phyloP scores from a whole-genome alignment of 1,139 yeast species.

The Geotrichum reessii region DNA sequence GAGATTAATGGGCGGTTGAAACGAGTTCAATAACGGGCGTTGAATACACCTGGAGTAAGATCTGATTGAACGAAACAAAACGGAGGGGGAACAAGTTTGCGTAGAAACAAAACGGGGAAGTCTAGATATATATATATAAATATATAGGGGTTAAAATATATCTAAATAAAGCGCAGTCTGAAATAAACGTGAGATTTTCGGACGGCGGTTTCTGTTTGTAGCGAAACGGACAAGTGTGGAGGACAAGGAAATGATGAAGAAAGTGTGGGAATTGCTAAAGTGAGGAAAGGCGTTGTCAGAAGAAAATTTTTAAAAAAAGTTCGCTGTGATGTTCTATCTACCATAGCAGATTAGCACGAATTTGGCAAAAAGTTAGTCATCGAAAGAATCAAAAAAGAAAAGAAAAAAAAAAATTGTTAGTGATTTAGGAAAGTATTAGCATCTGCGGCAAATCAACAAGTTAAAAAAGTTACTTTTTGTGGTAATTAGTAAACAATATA shows the following conservation, averaged over 20 bases:
- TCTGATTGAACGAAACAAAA: slow-evolving; percentile 16
- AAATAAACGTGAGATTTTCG: neutral
- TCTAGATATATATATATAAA: neutral
- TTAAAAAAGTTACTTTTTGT: neutral
- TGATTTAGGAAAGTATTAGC: neutral
- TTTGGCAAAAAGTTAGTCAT: neutral
- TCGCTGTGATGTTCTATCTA: too few relatives aligned
- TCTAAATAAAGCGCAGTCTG: neutral
- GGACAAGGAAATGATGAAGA: neutral
- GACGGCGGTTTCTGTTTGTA: neutral
- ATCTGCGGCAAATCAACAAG: neutral
- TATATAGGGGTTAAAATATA: neutral
- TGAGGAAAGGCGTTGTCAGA: neutral
- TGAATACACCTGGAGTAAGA: slow-evolving; percentile 16
- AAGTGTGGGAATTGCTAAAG: neutral
- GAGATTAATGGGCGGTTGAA: slow-evolving; percentile 1
- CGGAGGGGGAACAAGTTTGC: slow-evolving; percentile 1
- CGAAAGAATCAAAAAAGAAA: neutral
- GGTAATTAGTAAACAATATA: neutral
- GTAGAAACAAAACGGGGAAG: neutral
- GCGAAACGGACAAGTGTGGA: neutral
- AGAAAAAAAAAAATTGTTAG: too few relatives aligned
- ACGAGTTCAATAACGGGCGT: slow-evolving; percentile 15
- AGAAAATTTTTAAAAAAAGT: neutral
- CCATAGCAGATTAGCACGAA: neutral